Evolutionary conservation across 2,329 filamentous ascomycete species (phyloP).

Genomic region (Hymenoscyphus fraxineus): DNA sequence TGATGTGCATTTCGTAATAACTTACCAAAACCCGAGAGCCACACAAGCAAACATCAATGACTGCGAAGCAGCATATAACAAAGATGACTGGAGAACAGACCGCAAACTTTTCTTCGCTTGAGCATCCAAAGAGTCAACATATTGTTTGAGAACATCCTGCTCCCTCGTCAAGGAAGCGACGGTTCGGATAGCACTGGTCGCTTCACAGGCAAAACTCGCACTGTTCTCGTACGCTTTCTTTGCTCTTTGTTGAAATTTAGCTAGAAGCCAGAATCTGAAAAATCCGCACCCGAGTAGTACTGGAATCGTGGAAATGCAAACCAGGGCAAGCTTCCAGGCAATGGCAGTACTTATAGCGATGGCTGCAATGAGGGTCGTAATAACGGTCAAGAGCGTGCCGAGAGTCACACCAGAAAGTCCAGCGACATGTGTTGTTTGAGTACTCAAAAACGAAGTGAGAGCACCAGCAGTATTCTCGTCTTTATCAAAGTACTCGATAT

Average conservation of each 20-base stretch:
- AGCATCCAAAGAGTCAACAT: slow-evolving; percentile 60
- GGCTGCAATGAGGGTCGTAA: slow-evolving; percentile 73
- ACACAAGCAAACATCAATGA: slow-evolving; percentile 79
- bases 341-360: slow-evolving; percentile 67
- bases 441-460: slow-evolving; percentile 82
- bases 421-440: slow-evolving; percentile 82
- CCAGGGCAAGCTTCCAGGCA: slow-evolving; percentile 84
- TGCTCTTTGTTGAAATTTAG: slow-evolving; percentile 72
- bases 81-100: slow-evolving; percentile 72
- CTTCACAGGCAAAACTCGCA: slow-evolving; percentile 86
- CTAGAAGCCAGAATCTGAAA: slow-evolving; percentile 80
- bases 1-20: neutral
- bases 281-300: slow-evolving; percentile 78
- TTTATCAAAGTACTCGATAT: slow-evolving; percentile 85
- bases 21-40: slow-evolving; percentile 78
- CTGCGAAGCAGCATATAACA: slow-evolving; percentile 80
- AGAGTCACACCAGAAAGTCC: slow-evolving; percentile 85
- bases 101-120: slow-evolving; percentile 67
- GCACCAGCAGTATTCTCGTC: slow-evolving; percentile 88
- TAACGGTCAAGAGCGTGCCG: slow-evolving; percentile 77
- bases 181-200: slow-evolving; percentile 84
- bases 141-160: slow-evolving; percentile 70
- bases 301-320: slow-evolving; percentile 75
- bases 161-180: slow-evolving; percentile 87
- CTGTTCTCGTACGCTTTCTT: slow-evolving; percentile 77